phyloP scores from a whole-genome alignment of 805 yeast species.

The Priceomyces castillae region DNA sequence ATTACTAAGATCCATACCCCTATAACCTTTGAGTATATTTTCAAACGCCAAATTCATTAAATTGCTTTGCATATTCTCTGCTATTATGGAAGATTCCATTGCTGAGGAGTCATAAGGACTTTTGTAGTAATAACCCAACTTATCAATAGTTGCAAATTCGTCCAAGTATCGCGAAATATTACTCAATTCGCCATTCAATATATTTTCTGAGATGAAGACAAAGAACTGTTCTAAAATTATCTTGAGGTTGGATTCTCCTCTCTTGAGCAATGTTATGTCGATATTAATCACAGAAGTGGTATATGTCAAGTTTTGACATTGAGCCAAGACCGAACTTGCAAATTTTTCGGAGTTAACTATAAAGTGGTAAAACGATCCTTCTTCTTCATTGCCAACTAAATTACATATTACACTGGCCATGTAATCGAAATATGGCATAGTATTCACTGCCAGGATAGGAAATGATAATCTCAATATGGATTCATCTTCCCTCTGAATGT shows the following conservation, averaged over 20 bases:
- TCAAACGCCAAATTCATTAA: constrained; percentile 24
- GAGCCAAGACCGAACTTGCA: constrained; percentile 41
- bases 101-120: constrained; percentile 37
- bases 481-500: constrained; percentile 34
- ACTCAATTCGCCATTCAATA: constrained; percentile 11
- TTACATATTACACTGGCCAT: constrained; percentile 51
- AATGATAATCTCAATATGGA: constrained; percentile 46
- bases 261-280: constrained; percentile 47
- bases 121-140: constrained; percentile 41
- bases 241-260: constrained; percentile 41
- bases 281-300: constrained; percentile 44
- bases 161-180: constrained; percentile 41
- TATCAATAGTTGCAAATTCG: constrained; percentile 47
- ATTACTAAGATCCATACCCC: constrained; percentile 24
- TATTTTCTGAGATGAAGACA: constrained; percentile 18
- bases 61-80: constrained; percentile 39
- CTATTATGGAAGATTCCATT: constrained; percentile 46
- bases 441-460: constrained; percentile 27
- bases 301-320: constrained; percentile 34
- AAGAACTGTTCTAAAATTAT: constrained; percentile 35
- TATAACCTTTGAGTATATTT: constrained; percentile 45
- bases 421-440: constrained; percentile 11
- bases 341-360: constrained; percentile 31
- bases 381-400: constrained; percentile 61
- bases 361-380: constrained; percentile 45